Conservation (phyloP, 768 basidiomycete species). For the Boletus rex-veris region DNA sequence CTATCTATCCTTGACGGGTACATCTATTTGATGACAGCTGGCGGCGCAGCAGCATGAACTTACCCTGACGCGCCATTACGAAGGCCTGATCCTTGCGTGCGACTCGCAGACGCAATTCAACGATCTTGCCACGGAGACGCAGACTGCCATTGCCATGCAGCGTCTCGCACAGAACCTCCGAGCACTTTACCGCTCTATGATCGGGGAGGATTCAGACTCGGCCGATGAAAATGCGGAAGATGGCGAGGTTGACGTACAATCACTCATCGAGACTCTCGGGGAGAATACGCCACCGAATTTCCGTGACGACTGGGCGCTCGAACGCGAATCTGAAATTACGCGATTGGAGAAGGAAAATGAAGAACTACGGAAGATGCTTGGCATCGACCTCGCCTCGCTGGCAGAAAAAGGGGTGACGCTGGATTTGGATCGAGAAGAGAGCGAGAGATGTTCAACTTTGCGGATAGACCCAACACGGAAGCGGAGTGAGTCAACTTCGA, state of each 20-base stretch:
- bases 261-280: constrained; percentile 43
- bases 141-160: constrained; percentile 62
- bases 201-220: constrained; percentile 50
- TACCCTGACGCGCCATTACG: constrained; percentile 86
- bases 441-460: constrained; percentile 31
- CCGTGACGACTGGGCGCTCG: constrained; percentile 78
- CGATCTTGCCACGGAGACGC: constrained; percentile 56
- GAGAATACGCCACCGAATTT: constrained; percentile 37
- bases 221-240: constrained; percentile 28
- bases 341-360: constrained; percentile 83
- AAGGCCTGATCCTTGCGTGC: constrained; percentile 66
- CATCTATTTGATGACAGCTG: constrained; percentile 44
- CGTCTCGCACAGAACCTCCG: constrained; percentile 69
- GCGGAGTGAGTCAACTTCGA: constrained; percentile 27
- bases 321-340: constrained; percentile 83
- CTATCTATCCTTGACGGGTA: constrained; percentile 6
- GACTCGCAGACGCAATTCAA: constrained; percentile 53
- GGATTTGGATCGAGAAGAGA: constrained; percentile 47
- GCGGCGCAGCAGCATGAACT: constrained; percentile 92
- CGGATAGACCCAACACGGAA: constrained; percentile 20
- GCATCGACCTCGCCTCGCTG: constrained; percentile 62
- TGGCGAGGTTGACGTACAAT: constrained; percentile 40
- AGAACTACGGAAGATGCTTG: constrained; percentile 67
- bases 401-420: constrained; percentile 49
- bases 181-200: constrained; percentile 66